Conservation (phyloP, 495 filamentous ascomycete genomes). For the Penicillium maclennaniae region DNA sequence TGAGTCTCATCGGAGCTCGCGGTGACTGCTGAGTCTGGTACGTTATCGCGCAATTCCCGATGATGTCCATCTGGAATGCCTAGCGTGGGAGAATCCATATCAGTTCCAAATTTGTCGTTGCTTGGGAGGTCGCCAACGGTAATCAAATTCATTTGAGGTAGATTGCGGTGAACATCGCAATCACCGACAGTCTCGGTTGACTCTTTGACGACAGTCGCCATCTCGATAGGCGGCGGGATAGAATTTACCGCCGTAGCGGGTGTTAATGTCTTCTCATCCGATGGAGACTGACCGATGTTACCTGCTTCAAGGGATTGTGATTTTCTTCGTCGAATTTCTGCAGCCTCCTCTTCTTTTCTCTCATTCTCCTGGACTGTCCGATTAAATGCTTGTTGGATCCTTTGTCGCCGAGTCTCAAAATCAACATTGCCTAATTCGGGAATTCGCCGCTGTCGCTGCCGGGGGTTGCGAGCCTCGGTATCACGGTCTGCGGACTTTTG, state of each 20-base stretch:
- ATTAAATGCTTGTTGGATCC: conserved; percentile 76
- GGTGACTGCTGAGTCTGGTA: conserved; percentile 37
- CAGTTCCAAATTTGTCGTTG: conserved; percentile 13
- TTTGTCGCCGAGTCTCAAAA: conserved; percentile 71
- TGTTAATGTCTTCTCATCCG: conserved; percentile 13
- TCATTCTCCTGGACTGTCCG: conserved; percentile 69
- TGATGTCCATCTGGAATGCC: conserved; percentile 61
- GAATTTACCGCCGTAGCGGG: conserved; percentile 27
- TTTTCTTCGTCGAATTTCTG: conserved; percentile 39
- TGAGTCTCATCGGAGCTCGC: conserved; percentile 51
- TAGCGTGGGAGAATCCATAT: conserved; percentile 65
- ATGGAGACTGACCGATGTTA: conserved; percentile 19
- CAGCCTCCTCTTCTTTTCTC: conserved; percentile 50
- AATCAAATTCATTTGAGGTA: conserved; percentile 31
- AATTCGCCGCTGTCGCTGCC: conserved; percentile 41
- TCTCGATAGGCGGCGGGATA: conserved; percentile 19
- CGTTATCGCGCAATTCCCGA: conserved; percentile 31
- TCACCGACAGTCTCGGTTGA: conserved; percentile 1
- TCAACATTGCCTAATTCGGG: conserved; percentile 67
- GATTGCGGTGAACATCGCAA: conserved; percentile 2
- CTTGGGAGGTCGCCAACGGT: conserved; percentile 17
- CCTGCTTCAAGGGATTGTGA: conserved; percentile 29
- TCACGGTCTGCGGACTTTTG: conserved; percentile 33
- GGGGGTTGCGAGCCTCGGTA: conserved; percentile 27
- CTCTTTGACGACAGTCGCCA: conserved; percentile 30